Base-by-base conservation (phyloP, 2,329 filamentous ascomycete species). In the Balansia obtecta region DNA sequence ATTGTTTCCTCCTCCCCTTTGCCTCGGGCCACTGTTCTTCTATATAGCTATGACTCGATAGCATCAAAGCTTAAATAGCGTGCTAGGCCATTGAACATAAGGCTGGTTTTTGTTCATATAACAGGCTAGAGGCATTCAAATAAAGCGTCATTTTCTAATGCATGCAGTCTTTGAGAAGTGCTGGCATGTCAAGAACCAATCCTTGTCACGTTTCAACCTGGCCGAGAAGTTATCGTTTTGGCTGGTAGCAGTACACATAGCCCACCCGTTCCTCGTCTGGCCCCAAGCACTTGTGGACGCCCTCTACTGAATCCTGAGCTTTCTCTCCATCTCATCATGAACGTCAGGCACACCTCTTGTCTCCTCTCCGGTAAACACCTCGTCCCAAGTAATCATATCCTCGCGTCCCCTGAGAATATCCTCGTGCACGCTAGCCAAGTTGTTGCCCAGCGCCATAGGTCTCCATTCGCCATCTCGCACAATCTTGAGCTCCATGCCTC, bases 401-500 rank as follows among this genome's bases (percentile, higher is more conserved):
- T 97, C 93, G 62, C 82, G 74, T 4, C 89, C 90, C 54, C 76
- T 77, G 62, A 98, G 71, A 55, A 98, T 88, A 66, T 97, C 91
- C 73, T 88, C 87, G 71, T 96, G 90, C 48, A 97, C 75, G 62
- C 82, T 81, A 11, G 79, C 76, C 45, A 73, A 68, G 58, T 63
- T 71, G 48, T 72, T 69, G 38, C 83, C 80, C 50, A 95, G 72
- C 44, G 79, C 82, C 59, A 80, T 71, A 46, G 88, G 88, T 61
- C 82, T 77, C 85, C 89, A 95, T 68, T 87, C 82, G 56, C 88
- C 85, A 53, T 85, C 82, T 54, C 80, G 73, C 16, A 87, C 83
- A 64, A 95, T 91, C 79, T 88, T 87, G 66, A 95, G 76, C 75
- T 98, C 93, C 93, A 98, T 96, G 54, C 85, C 87, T 50, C 91